phyloP scores from a whole-genome alignment of 164 flowering plant species.

The Chloranthus sessilifolius region DNA sequence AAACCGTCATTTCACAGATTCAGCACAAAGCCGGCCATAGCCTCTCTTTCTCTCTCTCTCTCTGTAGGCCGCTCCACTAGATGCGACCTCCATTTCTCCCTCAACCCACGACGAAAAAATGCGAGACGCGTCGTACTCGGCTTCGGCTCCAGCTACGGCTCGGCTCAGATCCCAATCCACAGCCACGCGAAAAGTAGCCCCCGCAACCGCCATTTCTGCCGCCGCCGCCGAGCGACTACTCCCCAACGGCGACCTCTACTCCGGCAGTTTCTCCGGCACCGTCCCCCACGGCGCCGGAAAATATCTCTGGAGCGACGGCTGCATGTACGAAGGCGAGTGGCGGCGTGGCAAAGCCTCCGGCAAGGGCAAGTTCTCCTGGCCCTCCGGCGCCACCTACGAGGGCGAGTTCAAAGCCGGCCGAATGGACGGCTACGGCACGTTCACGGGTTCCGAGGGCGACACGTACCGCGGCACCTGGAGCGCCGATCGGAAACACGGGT shows the following conservation, averaged over 20 bases:
- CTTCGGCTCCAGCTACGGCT: constrained; percentile 8
- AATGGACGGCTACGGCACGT: constrained; percentile 11
- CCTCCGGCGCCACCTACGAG: constrained; percentile 78
- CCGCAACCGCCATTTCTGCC: not conserved
- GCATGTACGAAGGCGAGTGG: constrained; percentile 89
- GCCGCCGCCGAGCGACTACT: constrained; percentile 39
- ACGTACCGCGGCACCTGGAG: constrained; percentile 70
- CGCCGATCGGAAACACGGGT: constrained; percentile 65
- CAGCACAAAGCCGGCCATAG: no score
- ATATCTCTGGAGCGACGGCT: constrained; percentile 83
- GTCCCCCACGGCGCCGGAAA: constrained; percentile 76
- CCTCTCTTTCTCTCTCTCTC: no score
- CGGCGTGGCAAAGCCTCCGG: constrained; percentile 57
- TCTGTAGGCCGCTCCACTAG: no score
- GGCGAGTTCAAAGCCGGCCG: constrained; percentile 31
- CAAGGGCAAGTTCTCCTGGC: constrained; percentile 79
- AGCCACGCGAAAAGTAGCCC: not conserved
- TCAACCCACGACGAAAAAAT: no score
- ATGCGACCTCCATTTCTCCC: no score
- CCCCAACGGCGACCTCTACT: constrained; percentile 73
- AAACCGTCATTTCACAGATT: no score
- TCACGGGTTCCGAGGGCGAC: constrained; percentile 70
- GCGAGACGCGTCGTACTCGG: not conserved
- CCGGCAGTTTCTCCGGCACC: constrained; percentile 61
- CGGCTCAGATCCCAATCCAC: constrained; percentile 11